Base-by-base conservation (phyloP, 768 basidiomycete species). In the Aureoboletus auriporus region DNA sequence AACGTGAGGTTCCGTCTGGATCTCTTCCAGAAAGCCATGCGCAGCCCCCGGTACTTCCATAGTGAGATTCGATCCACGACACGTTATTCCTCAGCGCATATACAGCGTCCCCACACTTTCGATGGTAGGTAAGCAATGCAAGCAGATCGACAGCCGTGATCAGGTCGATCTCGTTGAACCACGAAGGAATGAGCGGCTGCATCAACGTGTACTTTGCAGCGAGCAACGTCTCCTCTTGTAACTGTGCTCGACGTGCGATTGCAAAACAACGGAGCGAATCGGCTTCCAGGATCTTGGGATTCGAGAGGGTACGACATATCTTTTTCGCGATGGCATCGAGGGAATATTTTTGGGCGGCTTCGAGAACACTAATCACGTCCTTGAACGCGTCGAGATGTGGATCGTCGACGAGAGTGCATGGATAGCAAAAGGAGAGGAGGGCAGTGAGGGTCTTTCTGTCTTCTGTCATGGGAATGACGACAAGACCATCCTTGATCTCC, bases 201-300 rank as follows among this genome's bases (percentile, higher is more conserved):
- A 55, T 37, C 39, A 71, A 49, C 1, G 69, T 64, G 36, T 53
- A 49, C n/a, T 44, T 60, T 2, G 68, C 66, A 11, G 69, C 66
- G 2, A 62, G 49, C 8, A 51, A 23, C 0, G 63, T 64, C 49
- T 69, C 59, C 2, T 59, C 50, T 28, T 38, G 43, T 31, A 67
- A 42, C 5, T 31, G 29, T 16, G 53, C 59, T 2, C 48, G 58
- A 17, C 47, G 49, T 2, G 68, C 65, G 6, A 71, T 55, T 1
- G 65, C 68, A 44, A 67, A 71, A 5, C 60, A 59, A 1, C 61
- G 58, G 5, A 71, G 28, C 3, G 70, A 53, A 3, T 60, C 58
- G 0, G n/a, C 49, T 0, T 63, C 46, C 6, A 62, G 38, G 9
- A 62, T 42, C 6, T 56, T 51, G 1, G 64, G 59, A 26, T 38